A percentile compares a stretch with the other conserved stretches of the same genome.
Conservation (phyloP, 345 rosid species). For the Brassica nigra region DNA sequence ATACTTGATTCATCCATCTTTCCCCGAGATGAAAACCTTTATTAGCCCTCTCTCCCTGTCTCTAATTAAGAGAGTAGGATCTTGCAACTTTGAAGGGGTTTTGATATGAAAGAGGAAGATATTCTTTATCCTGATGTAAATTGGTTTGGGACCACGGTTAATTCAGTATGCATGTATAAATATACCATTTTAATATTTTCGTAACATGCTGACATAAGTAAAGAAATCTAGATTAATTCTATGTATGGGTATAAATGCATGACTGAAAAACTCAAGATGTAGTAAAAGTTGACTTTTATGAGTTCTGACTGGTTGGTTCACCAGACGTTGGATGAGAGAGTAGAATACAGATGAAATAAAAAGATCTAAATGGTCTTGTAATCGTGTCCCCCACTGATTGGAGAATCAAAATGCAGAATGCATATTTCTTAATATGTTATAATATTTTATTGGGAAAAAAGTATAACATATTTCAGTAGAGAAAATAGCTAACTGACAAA, state of each 20-base stretch:
- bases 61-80: conserved; percentile 1
- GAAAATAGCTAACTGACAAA: conserved; percentile 35
- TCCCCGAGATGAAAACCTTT: neutral
- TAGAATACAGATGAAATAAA: neutral
- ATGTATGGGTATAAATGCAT: conserved; percentile 18
- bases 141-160: conserved; percentile 28
- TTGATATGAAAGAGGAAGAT: conserved; percentile 22
- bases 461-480: conserved; percentile 23
- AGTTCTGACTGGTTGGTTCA: conserved; percentile 88
- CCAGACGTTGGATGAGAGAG: conserved; percentile 56
- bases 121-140: conserved; percentile 1
- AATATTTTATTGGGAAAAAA: conserved; percentile 16
- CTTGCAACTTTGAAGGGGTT: conserved; percentile 48
- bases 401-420: neutral
- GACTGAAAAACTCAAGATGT: conserved; percentile 14
- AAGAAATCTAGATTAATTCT: neutral
- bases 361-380: neutral
- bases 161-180: neutral
- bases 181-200: neutral
- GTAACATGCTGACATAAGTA: conserved; percentile 1
- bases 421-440: conserved; percentile 12
- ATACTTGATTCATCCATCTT: conserved; percentile 27
- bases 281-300: conserved; percentile 27
- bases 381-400: neutral
- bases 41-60: neutral